Conservation (phyloP, 2,329 filamentous ascomycete genomes). For the Dactylellina parvicollis region DNA sequence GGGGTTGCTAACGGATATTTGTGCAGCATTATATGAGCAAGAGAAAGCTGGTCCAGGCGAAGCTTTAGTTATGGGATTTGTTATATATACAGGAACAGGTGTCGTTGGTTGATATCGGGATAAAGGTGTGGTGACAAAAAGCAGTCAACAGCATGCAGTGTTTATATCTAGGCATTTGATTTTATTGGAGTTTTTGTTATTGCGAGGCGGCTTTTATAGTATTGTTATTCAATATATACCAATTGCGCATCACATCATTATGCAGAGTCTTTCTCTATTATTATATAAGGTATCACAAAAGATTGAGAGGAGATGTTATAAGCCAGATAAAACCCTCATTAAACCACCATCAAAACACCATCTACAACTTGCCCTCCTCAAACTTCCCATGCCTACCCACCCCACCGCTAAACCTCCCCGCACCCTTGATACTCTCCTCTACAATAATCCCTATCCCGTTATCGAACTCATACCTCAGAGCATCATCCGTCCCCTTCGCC, state of each 20-base stretch:
- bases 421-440: constrained; percentile 63
- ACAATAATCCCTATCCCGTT: constrained; percentile 63
- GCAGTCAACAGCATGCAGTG: neutral
- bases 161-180: neutral
- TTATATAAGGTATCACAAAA: neutral
- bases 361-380: constrained; percentile 39
- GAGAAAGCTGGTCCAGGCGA: constrained; percentile 37
- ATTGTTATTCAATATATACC: constrained; percentile 4
- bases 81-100: neutral
- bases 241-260: neutral
- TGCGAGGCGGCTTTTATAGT: neutral
- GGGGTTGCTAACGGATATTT: neutral
- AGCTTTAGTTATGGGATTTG: constrained; percentile 8
- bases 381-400: constrained; percentile 61
- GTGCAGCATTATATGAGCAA: constrained; percentile 52
- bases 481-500: constrained; percentile 66
- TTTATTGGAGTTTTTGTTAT: constrained; percentile 60
- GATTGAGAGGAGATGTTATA: constrained; percentile 17
- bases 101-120: neutral
- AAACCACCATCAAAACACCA: neutral
- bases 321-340: neutral
- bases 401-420: constrained; percentile 62
- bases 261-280: neutral
- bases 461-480: constrained; percentile 65
- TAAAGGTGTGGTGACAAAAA: neutral